A percentile compares a stretch with the other conserved stretches of the same genome.
Conservation (phyloP, 164 flowering plant species). For the Brasenia schreberi region DNA sequence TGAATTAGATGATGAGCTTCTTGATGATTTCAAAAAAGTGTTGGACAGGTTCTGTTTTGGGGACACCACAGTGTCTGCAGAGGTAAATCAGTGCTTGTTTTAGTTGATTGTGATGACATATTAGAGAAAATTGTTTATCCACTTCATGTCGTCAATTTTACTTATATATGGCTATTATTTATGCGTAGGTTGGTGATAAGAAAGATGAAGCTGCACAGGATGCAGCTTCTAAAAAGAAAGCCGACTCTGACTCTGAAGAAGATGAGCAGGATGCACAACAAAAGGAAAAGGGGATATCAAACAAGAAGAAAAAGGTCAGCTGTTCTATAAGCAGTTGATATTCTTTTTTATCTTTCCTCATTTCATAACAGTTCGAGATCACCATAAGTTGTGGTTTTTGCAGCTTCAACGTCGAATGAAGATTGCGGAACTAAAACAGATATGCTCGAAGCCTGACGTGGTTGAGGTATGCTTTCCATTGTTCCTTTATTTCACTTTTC, state of each 20-base stretch:
- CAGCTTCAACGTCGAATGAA: conserved; percentile 94
- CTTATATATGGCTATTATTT: background rate
- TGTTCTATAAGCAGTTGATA: background rate
- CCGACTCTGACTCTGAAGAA: conserved; percentile 75
- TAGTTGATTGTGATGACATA: background rate
- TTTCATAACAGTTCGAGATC: background rate
- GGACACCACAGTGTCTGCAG: conserved; percentile 21
- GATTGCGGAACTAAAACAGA: conserved; percentile 91
- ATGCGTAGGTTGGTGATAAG: conserved; percentile 43
- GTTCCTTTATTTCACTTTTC: background rate
- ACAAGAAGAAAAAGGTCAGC: conserved; percentile 87
- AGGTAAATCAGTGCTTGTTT: conserved; percentile 9
- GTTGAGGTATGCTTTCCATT: conserved; percentile 56
- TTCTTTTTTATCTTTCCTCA: background rate
- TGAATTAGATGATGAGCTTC: conserved; percentile 46
- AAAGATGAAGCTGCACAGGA: conserved; percentile 51
- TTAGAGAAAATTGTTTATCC: background rate
- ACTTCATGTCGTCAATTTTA: background rate
- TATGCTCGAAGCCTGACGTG: conserved; percentile 85
- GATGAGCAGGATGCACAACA: conserved; percentile 67
- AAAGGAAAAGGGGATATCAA: conserved; percentile 81
- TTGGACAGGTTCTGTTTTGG: conserved; percentile 64
- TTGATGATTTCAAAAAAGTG: conserved; percentile 67
- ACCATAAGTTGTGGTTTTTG: conserved; percentile 5
- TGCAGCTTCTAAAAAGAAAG: conserved; percentile 41